Base-by-base conservation (phyloP, 192 early-diverging fungal species). In the Coemansia sp. region DNA sequence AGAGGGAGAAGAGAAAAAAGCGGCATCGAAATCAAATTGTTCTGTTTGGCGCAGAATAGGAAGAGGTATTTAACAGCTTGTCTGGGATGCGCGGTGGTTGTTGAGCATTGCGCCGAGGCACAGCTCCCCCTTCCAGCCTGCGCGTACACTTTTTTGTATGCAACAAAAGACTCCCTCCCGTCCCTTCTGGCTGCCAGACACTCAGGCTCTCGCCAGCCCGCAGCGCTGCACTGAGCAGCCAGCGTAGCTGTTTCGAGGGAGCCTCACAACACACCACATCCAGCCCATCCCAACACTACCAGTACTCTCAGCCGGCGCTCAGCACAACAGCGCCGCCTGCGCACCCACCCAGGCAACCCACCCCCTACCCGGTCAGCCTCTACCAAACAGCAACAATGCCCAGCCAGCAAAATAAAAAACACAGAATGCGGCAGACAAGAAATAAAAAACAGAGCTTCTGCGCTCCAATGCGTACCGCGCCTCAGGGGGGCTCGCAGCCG, bases 1-100 rank as follows among this genome's bases (percentile, higher is more conserved):
- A 65, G 51, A 52, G 70, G 60, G 60, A 67, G 61, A 49, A 42
- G 61, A 49, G 20, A 59, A 56, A 69, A 60, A 66, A 69, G 67
- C 70, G 56, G 64, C 61, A 66, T 69, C 72, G 69, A 72, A 80
- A 80, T 80, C 67, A 64, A 72, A 80, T 81, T 81, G 78, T 81
- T 81, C 73, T 67, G 59, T 33, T 48, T 60, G 70, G 51, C 59
- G 73, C 73, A 75, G 78, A 81, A 75, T 75, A 72, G 51, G 64
- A 68, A 38, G 73, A 69, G 72, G 69, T 69, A 75, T 80, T 80
- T 75, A 80, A 74, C 66, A 64, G 65, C 72, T 74, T 73, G 70
- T 75, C 68, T 64, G 68, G 29, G 49, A 71, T 75, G 71, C 69
- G 76, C 54, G 34, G 52, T 45, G 68, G 72, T 72, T 66, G 62